Base-by-base conservation (phyloP, 495 filamentous ascomycete genomes). In the Xylaria grammica region DNA sequence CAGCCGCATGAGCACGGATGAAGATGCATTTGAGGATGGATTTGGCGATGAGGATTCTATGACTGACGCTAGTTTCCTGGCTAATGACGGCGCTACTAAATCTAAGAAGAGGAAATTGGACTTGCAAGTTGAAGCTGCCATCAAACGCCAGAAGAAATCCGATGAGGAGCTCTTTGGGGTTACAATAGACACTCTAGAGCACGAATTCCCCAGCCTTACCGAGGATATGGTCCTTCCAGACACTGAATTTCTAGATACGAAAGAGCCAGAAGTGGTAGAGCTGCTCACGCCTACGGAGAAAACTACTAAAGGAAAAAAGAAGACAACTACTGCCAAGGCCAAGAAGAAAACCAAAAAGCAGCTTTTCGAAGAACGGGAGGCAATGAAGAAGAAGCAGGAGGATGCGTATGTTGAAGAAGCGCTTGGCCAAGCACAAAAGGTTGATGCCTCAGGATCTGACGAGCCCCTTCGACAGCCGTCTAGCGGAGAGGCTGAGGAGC, bases 321-420 rank as follows among this genome's bases (percentile, higher is more conserved):
- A 79, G 53, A 69, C 71, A 2, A 24, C 62, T n/a, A 27, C 56
- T 26, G 64, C 75, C 5, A 89, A 86, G 62, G 27, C 79, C 8
- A 89, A 86, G 74, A 87, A 83, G 78, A 91, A 90, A 74, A 86
- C 89, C 3, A 92, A 91, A 77, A 91, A 90, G 71, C 88, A 91
- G 73, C 69, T 91, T 5, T 84, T 89, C 52, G 85, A 89, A 71
- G 90, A 93, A 67, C 80, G 82, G 17, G 87, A 91, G 75, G 85
- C 85, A 19, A 77, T 86, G 64, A 87, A 86, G 71, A 75, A 77
- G 51, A 66, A 81, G 50, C 78, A 81, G 54, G 72, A 80, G 38
- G 77, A 74, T 73, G 81, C 63, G 65, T 73, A 69, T 62, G 66
- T 69, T 20, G 58, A 69, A 69, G 69, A 81, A 69, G 73, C 65